Base-by-base conservation (phyloP, 1,139 yeast species). In the Ogataea hybrid region DNA sequence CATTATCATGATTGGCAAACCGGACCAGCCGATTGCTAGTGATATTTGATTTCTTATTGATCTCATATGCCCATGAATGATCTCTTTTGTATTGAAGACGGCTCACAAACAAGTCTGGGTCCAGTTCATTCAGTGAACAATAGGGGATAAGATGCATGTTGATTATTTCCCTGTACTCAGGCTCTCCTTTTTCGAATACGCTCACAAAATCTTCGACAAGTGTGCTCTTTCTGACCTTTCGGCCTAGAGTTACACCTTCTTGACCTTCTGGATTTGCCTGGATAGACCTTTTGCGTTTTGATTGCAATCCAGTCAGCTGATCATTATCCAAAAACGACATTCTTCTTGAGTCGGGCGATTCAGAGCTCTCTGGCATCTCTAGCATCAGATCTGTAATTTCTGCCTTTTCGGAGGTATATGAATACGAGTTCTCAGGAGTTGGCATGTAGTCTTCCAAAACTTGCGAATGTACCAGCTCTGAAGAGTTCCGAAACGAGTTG, bases 61-160 rank as follows among this genome's bases (percentile, higher is more conserved):
- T 23, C 30, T 43, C 46, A 18, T 39, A 43, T 7, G 32, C 39
- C 46, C 46, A 43, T 5, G 15, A 15, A 8, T 29, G 14, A n/a
- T 30, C 32, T 16, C 25, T 27, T 6, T 35, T 33, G 18, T 33
- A 9, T 22, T 37, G 36, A 17, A 43, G 25, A 9, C 20, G 31
- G 15, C 30, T 22, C 27, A 40, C 30, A 31, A 47, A 42, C 28
- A 37, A 18, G 6, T 38, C 38, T 5, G 46, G 36, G n/a, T 30
- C 35, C 17, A 45, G 43, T n/a, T 35, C 38, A 36, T 47, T 45
- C 15, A 42, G 35, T 4, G 44, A 36, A 23, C 50, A 47, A 31
- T 38, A 44, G 11, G 50, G 50, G 20, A 47, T 21, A 28, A 47
- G 28, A 29, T 42, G 46, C 32, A 35, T 43, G 8, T 45, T 34